Conservation (phyloP, 148 eudicot genomes). For the Camellia lanceoleosa region DNA sequence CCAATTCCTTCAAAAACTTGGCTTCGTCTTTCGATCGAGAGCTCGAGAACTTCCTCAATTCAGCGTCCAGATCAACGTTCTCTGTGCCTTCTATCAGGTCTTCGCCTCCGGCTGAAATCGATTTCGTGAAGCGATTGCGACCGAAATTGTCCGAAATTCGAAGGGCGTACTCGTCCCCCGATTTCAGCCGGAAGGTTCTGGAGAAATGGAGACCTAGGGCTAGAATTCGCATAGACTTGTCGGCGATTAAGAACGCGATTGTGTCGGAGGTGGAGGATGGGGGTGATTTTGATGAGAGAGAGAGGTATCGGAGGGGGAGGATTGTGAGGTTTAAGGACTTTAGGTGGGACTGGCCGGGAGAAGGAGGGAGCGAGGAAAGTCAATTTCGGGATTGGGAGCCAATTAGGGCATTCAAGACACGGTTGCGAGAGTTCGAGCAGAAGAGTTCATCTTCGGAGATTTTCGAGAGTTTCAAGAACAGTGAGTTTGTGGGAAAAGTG, state of each 20-base stretch:
- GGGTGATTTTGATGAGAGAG: conserved; percentile 31
- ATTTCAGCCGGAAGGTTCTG: conserved; percentile 53
- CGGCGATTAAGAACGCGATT: conserved; percentile 67
- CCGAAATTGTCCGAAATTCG: conserved; percentile 79
- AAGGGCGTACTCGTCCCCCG: conserved; percentile 80
- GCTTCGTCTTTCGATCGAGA: conserved; percentile 71
- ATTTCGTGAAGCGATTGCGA: conserved; percentile 63
- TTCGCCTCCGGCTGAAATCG: conserved; percentile 47
- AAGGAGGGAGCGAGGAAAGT: conserved; percentile 40
- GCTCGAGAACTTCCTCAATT: conserved; percentile 73
- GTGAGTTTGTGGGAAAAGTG: conserved; percentile 70
- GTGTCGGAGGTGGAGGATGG: conserved; percentile 50
- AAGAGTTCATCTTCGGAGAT: conserved; percentile 67
- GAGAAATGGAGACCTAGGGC: conserved; percentile 66
- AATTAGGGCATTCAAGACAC: conserved; percentile 55
- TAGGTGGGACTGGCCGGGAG: conserved; percentile 41
- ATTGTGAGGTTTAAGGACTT: conserved; percentile 45
- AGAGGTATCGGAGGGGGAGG: conserved; percentile 33
- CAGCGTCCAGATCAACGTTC: conserved; percentile 47
- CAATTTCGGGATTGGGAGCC: conserved; percentile 72
- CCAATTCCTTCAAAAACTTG: conserved; percentile 68
- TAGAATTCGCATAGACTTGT: conserved; percentile 65
- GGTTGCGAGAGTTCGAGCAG: conserved; percentile 63
- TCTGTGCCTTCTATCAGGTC: conserved; percentile 48
- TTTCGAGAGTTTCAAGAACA: conserved; percentile 59